Evolutionary conservation across 2,329 filamentous ascomycete species (phyloP).

Genomic region (Proliferodiscus dingleyae): DNA sequence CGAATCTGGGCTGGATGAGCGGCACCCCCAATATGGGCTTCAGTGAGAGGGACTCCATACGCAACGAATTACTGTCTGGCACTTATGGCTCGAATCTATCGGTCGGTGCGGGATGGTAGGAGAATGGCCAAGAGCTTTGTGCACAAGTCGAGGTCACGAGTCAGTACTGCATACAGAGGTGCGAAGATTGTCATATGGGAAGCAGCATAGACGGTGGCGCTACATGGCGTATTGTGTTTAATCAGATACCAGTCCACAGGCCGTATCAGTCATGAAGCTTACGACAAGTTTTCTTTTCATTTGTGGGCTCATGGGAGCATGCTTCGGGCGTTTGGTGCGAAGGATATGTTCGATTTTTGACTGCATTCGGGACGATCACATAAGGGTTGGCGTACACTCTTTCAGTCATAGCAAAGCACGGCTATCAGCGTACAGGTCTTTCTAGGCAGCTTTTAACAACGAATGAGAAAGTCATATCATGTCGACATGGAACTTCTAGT

Average conservation of each 20-base stretch:
- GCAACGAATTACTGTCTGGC: constrained; percentile 58
- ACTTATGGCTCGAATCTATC: constrained; percentile 48
- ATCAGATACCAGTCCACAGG: constrained; percentile 17
- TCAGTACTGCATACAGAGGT: constrained; percentile 14
- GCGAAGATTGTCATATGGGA: constrained; percentile 21
- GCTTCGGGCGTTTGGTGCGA: constrained; percentile 23
- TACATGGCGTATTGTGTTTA: constrained; percentile 25
- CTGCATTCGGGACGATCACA: constrained; percentile 19
- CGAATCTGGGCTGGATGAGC: constrained; percentile 75
- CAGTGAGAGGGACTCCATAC: constrained; percentile 49
- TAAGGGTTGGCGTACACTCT: constrained; percentile 29
- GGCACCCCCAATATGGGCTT: constrained; percentile 24
- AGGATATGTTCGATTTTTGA: constrained; percentile 17
- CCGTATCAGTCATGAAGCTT: constrained; percentile 27
- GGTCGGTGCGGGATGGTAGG: constrained; percentile 60
- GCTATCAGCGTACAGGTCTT: not conserved
- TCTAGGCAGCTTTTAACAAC: too few relatives aligned
- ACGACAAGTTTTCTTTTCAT: constrained; percentile 28
- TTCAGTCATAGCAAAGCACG: constrained; percentile 13
- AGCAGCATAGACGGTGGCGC: constrained; percentile 18
- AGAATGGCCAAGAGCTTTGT: constrained; percentile 20
- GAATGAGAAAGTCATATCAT: too few relatives aligned
- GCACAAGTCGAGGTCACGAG: constrained; percentile 5
- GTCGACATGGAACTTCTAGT: too few relatives aligned
- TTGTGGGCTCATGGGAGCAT: constrained; percentile 20